Conservation (phyloP, 768 basidiomycete genomes). For the Boletus coccyginus region DNA sequence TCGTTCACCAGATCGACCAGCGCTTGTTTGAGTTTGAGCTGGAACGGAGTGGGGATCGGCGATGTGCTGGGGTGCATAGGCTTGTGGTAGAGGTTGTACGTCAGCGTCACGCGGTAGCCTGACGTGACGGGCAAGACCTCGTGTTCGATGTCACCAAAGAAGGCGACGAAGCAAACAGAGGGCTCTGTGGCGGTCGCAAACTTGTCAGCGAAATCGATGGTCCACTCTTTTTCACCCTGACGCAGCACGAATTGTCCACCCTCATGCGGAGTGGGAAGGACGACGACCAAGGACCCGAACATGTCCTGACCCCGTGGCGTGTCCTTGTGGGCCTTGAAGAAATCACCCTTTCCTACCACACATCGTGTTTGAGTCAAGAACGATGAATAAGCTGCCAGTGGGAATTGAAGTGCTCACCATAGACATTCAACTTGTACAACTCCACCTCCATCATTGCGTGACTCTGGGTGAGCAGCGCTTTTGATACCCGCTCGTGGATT, state of each 20-base stretch:
- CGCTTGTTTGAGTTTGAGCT: not conserved
- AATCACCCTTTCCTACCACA: conserved; percentile 1
- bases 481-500: not conserved
- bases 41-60: not conserved
- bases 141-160: conserved; percentile 44
- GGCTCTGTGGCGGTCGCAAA: not conserved
- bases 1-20: not conserved
- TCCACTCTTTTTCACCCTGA: conserved; percentile 5
- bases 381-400: not conserved
- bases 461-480: not conserved
- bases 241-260: conserved; percentile 13
- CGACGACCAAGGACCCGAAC: conserved; percentile 52
- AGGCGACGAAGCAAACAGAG: conserved; percentile 38
- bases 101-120: conserved; percentile 44
- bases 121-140: conserved; percentile 41
- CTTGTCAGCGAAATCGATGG: not conserved
- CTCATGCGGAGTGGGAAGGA: conserved; percentile 39
- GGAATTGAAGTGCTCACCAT: conserved; percentile 29
- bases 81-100: conserved; percentile 37
- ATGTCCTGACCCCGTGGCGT: conserved; percentile 40
- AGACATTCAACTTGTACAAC: conserved; percentile 48
- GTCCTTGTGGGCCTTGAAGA: conserved; percentile 11
- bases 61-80: not conserved
- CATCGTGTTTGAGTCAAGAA: not conserved
- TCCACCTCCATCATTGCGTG: conserved; percentile 17